Evolutionary conservation across 495 filamentous ascomycete species (phyloP).

Genomic region (Aspergillus homomorphus): DNA sequence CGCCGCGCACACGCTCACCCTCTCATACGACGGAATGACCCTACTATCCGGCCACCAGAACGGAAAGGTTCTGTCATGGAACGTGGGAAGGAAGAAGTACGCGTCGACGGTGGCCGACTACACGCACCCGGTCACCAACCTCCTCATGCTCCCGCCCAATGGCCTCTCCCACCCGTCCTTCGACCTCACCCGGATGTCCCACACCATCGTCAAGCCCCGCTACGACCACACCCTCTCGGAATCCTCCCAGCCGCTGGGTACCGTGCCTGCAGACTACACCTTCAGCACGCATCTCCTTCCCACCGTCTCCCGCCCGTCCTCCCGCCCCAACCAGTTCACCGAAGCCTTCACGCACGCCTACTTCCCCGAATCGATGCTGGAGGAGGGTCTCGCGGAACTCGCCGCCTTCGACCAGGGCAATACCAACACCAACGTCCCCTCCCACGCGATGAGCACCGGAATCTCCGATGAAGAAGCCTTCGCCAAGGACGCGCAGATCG

Average conservation of each 20-base stretch:
- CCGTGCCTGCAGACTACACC: conserved; percentile 64
- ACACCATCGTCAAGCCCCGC: conserved; percentile 69
- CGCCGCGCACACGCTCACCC: conserved; percentile 55
- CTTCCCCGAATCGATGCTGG: conserved; percentile 52
- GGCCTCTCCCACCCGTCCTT: conserved; percentile 48
- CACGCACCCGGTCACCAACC: conserved; percentile 75
- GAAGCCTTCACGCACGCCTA: conserved; percentile 49
- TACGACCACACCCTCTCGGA: conserved; percentile 46
- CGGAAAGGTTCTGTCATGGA: conserved; percentile 79
- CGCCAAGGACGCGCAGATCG: conserved; percentile 32
- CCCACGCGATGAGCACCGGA: conserved; percentile 8
- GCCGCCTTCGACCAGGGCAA: conserved; percentile 31
- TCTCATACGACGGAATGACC: conserved; percentile 79
- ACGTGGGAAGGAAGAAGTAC: conserved; percentile 63
- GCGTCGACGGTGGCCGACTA: conserved; percentile 61
- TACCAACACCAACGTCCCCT: conserved; percentile 14
- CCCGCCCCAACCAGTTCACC: conserved; percentile 38
- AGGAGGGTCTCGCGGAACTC: conserved; percentile 55
- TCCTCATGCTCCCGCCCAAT: conserved; percentile 61
- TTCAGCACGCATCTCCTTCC: conserved; percentile 62
- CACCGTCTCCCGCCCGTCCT: conserved; percentile 3
- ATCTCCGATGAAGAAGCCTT: conserved; percentile 19
- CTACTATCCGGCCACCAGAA: conserved; percentile 77
- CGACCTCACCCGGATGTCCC: conserved; percentile 47
- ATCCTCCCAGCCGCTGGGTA: conserved; percentile 40